Conservation (phyloP, 2,329 filamentous ascomycete genomes). For the Huntiella moniliformis region DNA sequence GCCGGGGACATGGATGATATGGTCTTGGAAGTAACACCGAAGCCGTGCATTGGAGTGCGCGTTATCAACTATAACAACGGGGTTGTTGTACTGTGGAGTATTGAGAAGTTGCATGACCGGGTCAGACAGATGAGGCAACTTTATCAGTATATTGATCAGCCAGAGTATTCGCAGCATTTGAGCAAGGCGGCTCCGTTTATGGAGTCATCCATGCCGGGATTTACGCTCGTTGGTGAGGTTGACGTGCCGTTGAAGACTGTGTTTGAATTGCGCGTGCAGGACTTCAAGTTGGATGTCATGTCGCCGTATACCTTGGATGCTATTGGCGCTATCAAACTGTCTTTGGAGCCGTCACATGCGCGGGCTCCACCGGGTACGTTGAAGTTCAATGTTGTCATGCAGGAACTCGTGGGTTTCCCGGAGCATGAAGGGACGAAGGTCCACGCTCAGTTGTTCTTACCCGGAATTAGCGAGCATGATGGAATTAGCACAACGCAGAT, state of each 20-base stretch:
- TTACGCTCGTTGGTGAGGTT: constrained; percentile 79
- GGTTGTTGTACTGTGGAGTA: constrained; percentile 81
- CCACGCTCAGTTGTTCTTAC: constrained; percentile 91
- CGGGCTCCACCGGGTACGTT: constrained; percentile 79
- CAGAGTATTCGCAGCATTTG: constrained; percentile 85
- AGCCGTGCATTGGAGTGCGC: constrained; percentile 78
- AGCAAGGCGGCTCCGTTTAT: constrained; percentile 84
- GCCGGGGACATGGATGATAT: constrained; percentile 65
- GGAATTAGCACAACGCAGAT: constrained; percentile 91
- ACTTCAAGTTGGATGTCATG: constrained; percentile 76
- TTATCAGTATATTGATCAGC: constrained; percentile 88
- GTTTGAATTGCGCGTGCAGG: constrained; percentile 85
- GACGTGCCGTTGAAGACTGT: constrained; percentile 85
- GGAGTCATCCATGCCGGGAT: constrained; percentile 78
- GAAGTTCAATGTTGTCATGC: constrained; percentile 98
- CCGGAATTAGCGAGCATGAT: constrained; percentile 62
- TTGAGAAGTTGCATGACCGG: constrained; percentile 77
- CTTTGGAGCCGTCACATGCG: constrained; percentile 81
- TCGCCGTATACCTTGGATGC: constrained; percentile 85
- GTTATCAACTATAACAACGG: constrained; percentile 78
- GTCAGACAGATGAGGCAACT: constrained; percentile 89
- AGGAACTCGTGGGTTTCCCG: constrained; percentile 82
- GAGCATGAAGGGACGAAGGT: constrained; percentile 91
- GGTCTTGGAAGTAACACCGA: constrained; percentile 59
- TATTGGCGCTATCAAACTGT: constrained; percentile 76